A percentile compares a stretch with the other conserved stretches of the same genome.
Evolutionary conservation across 202 grass and related monocot genomes (phyloP).

Genomic region (Hordeum pubiflorum): DNA sequence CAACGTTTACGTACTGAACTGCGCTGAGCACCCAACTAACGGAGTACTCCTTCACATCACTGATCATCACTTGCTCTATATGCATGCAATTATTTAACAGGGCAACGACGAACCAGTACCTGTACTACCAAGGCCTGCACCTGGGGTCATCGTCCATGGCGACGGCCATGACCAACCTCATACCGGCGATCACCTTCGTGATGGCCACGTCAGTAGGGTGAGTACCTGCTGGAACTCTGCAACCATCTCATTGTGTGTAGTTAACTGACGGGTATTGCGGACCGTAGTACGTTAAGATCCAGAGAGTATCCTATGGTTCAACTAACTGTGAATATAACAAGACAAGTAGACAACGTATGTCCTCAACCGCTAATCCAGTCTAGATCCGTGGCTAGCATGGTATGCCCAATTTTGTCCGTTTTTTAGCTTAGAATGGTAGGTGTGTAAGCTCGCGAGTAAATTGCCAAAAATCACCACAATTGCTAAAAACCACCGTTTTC

Average conservation of each 20-base stretch:
- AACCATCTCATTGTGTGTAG: too few species aligned
- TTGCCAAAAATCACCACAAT: too few species aligned
- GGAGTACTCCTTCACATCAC: not conserved
- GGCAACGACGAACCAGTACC: constrained; percentile 55
- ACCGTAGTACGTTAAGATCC: too few species aligned
- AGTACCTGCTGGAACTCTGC: not conserved
- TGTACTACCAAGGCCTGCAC: constrained; percentile 51
- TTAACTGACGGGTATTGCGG: not conserved
- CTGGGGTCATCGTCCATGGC: constrained; percentile 60
- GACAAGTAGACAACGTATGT: not conserved
- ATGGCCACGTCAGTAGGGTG: constrained; percentile 63
- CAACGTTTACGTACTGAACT: not conserved
- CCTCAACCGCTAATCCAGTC: not conserved
- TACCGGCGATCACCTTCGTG: constrained; percentile 57
- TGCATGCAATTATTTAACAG: constrained; percentile 13
- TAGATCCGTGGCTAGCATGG: too few species aligned
- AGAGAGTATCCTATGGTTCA: too few species aligned
- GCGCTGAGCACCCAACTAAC: too few species aligned
- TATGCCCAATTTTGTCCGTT: too few species aligned
- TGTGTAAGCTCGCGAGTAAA: too few species aligned
- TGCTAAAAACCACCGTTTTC: too few species aligned
- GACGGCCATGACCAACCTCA: constrained; percentile 58
- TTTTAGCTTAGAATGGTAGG: too few species aligned
- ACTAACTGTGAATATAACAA: too few species aligned
- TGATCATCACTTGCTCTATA: not conserved